A percentile compares a stretch with the other conserved stretches of the same genome.
phyloP scores from a whole-genome alignment of 306 rosid genomes.

The Aeschynomene evenia region DNA sequence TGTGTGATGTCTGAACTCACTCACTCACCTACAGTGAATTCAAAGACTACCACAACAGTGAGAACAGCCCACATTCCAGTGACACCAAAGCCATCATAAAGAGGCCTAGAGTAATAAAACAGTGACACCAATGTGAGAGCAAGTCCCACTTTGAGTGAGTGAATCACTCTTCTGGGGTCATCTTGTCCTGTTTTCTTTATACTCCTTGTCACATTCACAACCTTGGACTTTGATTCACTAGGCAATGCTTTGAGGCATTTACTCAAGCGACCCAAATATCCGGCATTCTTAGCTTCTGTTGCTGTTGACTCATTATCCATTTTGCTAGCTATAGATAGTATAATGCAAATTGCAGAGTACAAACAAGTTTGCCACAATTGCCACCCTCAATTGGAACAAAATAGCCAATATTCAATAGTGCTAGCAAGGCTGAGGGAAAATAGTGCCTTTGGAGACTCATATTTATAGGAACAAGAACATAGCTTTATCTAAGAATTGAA shows the following conservation, averaged over 20 bases:
- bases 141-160: constrained; percentile 86
- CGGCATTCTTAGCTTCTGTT: constrained; percentile 28
- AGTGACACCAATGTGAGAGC: constrained; percentile 87
- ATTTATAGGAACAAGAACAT: constrained; percentile 45
- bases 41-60: constrained; percentile 85
- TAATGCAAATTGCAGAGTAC: too few relatives aligned
- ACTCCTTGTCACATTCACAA: constrained; percentile 35
- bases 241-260: constrained; percentile 39
- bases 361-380: not conserved
- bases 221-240: constrained; percentile 38
- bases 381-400: constrained; percentile 8
- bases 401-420: not conserved
- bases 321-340: constrained; percentile 14
- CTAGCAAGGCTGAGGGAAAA: constrained; percentile 18
- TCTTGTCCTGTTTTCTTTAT: constrained; percentile 68
- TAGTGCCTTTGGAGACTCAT: constrained; percentile 24
- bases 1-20: constrained; percentile 39
- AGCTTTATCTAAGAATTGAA: constrained; percentile 14
- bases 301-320: constrained; percentile 57
- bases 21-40: constrained; percentile 84
- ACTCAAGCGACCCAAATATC: constrained; percentile 10
- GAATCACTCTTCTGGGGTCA: constrained; percentile 83
- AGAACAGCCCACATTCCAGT: constrained; percentile 95
- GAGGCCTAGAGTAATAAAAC: constrained; percentile 68
- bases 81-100: constrained; percentile 77